Base-by-base conservation (phyloP, 2,329 filamentous ascomycete species). In the Aspergillus pseudotamarii region DNA sequence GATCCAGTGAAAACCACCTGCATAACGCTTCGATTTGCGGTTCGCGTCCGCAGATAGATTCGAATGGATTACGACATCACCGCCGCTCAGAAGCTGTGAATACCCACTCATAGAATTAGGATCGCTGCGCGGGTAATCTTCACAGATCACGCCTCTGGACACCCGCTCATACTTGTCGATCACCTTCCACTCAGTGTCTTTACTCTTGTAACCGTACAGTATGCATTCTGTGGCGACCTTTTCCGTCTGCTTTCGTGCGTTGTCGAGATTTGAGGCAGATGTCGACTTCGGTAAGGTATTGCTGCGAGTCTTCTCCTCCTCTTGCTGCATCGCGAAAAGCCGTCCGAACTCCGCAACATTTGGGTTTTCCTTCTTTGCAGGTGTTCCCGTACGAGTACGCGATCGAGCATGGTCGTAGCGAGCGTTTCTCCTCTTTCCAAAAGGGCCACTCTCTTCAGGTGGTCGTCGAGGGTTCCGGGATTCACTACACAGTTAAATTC, bases 81-180 rank as follows among this genome's bases (percentile, higher is more conserved):
- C 89, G 66, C 90, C 86, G 65, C 92, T 86, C 68, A 94, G 88
- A 1, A 89, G 86, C 73, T 91, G 80, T n/a, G 81, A 91, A 81
- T 91, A 94, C 62, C 90, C 85, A 62, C 85, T 84, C 73, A 87
- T 86, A 66, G 89, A 85, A 61, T 88, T 84, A 3, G 92, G 91
- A n/a, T 94, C 90, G 67, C 91, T 89, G 66, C 94, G 89, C 10
- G 93, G 88, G 78, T 98, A 98, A 79, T 97, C 94, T 80, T 98
- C 94, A 78, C 94, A 94, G 75, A 97, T 92, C 66, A 88, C 82
- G 30, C 94, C 94, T 36, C 80, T 79, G 8, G 92, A 94, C 48
- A 96, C 88, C 64, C 89, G 87, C 81, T 97, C 94, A 80, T 91
- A 98, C 79, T 92, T 92, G 69, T 91, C 89, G 70, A 98, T 89